Evolutionary conservation across 352 stramenopile genomes (phyloP).

Genomic region (Pythium diclinum): DNA sequence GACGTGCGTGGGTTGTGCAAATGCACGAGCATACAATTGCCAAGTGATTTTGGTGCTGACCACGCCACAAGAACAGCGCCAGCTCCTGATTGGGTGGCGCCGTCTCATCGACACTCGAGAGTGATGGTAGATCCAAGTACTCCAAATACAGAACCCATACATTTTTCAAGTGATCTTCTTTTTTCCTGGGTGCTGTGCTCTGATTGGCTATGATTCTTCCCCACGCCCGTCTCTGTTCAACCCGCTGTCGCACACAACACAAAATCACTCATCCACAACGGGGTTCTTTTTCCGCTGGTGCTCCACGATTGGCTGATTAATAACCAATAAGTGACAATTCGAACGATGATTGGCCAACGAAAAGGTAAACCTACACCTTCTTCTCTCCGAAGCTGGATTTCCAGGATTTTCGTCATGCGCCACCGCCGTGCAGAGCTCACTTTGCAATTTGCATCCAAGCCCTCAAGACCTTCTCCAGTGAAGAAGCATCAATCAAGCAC

Average conservation of each 20-base stretch:
- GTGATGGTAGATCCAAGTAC: too few species aligned
- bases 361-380: not conserved
- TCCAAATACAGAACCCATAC: not conserved
- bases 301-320: not conserved
- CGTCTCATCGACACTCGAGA: not conserved
- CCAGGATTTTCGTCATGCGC: not conserved
- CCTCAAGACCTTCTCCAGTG: not conserved
- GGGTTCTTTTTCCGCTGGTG: not conserved
- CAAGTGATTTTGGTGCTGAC: not conserved
- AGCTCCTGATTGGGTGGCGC: not conserved
- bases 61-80: not conserved
- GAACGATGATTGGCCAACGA: not conserved
- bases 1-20: too few species aligned
- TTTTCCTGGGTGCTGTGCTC: not conserved
- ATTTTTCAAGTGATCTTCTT: not conserved
- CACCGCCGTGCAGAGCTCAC: not conserved
- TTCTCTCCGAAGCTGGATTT: not conserved
- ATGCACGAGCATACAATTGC: not conserved
- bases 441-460: constrained; percentile 5
- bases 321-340: not conserved
- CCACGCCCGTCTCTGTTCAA: not conserved
- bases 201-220: not conserved
- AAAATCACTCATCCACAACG: not conserved
- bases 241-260: not conserved
- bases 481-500: not conserved